A percentile compares a stretch with the other conserved stretches of the same genome.
phyloP scores from a whole-genome alignment of 805 yeast genomes.

The Teunomyces gatunensis region DNA sequence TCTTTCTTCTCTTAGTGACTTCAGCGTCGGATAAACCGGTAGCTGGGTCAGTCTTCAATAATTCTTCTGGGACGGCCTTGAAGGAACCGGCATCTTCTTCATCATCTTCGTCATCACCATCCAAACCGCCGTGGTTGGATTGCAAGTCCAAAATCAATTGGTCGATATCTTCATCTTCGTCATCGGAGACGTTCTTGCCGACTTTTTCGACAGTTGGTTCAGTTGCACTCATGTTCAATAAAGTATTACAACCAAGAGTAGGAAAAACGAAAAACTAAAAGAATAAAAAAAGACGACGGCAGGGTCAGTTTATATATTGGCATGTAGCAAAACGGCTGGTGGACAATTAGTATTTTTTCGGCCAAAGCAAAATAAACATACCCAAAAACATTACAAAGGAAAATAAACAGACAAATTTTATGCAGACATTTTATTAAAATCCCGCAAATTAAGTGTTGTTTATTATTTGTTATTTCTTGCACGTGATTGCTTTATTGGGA shows the following conservation, averaged over 20 bases:
- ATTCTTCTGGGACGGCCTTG: slow-evolving; percentile 82
- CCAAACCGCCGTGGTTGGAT: slow-evolving; percentile 50
- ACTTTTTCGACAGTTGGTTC: slow-evolving; percentile 58
- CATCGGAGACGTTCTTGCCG: slow-evolving; percentile 50
- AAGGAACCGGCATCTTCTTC: slow-evolving; percentile 37
- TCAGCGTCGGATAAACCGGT: slow-evolving; percentile 77
- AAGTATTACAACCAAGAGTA: slow-evolving; percentile 4
- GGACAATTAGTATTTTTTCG: slow-evolving; percentile 3
- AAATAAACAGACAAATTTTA: slow-evolving; percentile 1
- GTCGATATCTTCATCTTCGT: slow-evolving; percentile 54
- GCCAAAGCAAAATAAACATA: slow-evolving; percentile 3
- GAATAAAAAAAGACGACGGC: slow-evolving; percentile 1
- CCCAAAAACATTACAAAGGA: slow-evolving; percentile 1
- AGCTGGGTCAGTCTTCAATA: slow-evolving; percentile 77
- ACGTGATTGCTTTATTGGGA: slow-evolving; percentile 1
- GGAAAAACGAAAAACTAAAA: slow-evolving; percentile 4
- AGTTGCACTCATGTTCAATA: slow-evolving; percentile 30
- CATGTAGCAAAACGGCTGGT: slow-evolving; percentile 3
- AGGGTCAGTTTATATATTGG: slow-evolving; percentile 1
- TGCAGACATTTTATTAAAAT: slow-evolving; percentile 3
- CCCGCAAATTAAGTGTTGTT: slow-evolving; percentile 2
- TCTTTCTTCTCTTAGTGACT: slow-evolving; percentile 80
- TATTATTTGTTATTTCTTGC: not conserved
- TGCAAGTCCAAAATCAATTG: slow-evolving; percentile 78
- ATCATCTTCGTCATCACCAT: slow-evolving; percentile 13